Evolutionary conservation across 2,329 filamentous ascomycete genomes (phyloP).

Genomic region (Myriosclerotinia scirpicola): DNA sequence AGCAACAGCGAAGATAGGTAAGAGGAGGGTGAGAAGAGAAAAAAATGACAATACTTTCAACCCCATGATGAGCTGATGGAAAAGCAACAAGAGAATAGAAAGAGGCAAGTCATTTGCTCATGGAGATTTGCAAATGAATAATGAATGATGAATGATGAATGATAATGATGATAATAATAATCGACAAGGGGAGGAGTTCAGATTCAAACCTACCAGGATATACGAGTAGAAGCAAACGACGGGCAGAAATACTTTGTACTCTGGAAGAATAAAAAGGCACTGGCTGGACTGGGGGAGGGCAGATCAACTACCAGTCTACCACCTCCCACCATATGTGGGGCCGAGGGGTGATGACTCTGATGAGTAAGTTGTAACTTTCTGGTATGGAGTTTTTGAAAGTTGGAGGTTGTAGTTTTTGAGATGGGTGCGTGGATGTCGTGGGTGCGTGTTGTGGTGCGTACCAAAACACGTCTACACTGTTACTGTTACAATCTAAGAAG

Average conservation of each 20-base stretch:
- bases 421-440: background rate
- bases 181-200: background rate
- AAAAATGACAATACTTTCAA: background rate
- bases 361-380: too few relatives aligned
- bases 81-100: background rate
- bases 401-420: background rate
- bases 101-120: slow-evolving; percentile 5
- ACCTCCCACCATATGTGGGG: background rate
- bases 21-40: slow-evolving; percentile 1
- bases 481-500: background rate
- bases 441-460: background rate
- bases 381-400: background rate
- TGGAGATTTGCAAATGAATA: background rate
- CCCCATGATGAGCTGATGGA: slow-evolving; percentile 9
- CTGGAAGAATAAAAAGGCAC: background rate
- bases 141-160: too few relatives aligned
- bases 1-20: background rate
- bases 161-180: background rate
- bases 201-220: slow-evolving; percentile 6
- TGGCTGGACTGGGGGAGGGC: background rate
- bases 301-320: background rate
- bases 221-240: background rate
- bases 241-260: slow-evolving; percentile 1
- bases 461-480: background rate
- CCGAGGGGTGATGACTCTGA: background rate